Conservation (phyloP, 768 basidiomycete genomes). For the Calocera cornea region DNA sequence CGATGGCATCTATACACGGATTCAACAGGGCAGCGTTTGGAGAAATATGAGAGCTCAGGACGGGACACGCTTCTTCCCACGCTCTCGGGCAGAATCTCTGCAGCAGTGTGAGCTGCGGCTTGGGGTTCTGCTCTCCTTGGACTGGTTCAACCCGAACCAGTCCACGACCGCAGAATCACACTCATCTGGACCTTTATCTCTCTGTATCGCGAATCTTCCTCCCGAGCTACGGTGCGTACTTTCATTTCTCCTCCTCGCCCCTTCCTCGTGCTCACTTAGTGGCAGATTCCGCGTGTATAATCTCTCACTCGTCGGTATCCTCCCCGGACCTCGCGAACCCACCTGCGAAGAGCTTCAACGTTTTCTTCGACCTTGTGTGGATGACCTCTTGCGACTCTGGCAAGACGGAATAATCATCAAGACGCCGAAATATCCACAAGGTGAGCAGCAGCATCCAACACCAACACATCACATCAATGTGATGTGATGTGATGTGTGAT, state of each 20-base stretch:
- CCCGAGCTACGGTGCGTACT: neutral
- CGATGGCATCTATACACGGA: neutral
- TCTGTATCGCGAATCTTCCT: constrained; percentile 6
- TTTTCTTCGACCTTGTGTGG: constrained; percentile 18
- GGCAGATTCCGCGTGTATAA: constrained; percentile 5
- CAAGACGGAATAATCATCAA: constrained; percentile 16
- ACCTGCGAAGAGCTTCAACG: constrained; percentile 20
- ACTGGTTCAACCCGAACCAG: constrained; percentile 6
- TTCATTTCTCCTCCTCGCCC: too few relatives aligned
- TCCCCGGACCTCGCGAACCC: constrained; percentile 23
- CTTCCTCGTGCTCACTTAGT: too few relatives aligned
- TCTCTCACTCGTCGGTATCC: constrained; percentile 16
- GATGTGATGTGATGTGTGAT: neutral
- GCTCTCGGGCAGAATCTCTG: neutral
- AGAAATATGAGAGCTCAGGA: constrained; percentile 1
- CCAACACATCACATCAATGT: too few relatives aligned
- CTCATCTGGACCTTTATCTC: constrained; percentile 3
- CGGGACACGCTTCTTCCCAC: constrained; percentile 1
- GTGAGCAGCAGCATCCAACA: neutral
- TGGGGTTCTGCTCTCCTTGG: neutral
- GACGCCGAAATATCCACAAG: constrained; percentile 21
- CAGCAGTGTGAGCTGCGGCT: neutral
- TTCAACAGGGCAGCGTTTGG: constrained; percentile 8
- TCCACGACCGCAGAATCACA: constrained; percentile 25
- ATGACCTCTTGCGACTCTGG: constrained; percentile 22